These are phyloP conservation scores for Brassica hybrid DNA, from an alignment of 441 rosid species.

Conservation along the genomic window DNA sequence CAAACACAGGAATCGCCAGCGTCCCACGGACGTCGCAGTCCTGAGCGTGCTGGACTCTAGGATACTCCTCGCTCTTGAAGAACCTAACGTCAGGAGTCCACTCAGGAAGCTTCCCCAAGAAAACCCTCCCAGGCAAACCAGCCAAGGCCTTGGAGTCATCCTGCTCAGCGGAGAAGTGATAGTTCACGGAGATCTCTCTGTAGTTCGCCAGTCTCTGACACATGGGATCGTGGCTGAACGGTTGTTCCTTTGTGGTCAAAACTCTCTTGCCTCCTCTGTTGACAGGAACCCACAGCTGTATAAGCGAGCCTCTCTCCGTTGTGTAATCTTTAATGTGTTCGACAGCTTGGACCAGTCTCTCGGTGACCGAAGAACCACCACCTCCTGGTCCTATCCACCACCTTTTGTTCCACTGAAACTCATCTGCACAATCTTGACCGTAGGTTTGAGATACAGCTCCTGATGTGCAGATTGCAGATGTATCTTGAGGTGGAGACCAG, in stretches of 20 bases:
- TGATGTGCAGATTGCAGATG: conserved; percentile 19
- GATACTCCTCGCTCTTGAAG: conserved; percentile 85
- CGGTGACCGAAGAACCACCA: conserved; percentile 62
- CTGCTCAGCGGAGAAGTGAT: conserved; percentile 74
- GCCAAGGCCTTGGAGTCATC: conserved; percentile 64
- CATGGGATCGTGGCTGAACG: conserved; percentile 61
- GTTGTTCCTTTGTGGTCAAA: conserved; percentile 72
- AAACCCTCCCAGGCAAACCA: conserved; percentile 91
- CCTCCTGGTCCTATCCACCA: conserved; percentile 82
- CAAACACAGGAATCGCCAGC: conserved; percentile 90
- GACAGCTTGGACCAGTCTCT: conserved; percentile 73
- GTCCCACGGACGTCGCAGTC: conserved; percentile 79
- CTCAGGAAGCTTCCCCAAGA: conserved; percentile 84
- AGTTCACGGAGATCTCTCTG: conserved; percentile 73
- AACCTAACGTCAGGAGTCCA: conserved; percentile 97
- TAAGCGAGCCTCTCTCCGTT: conserved; percentile 68
- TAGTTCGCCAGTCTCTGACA: conserved; percentile 75
- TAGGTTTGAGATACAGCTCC: conserved; percentile 40
- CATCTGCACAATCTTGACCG: conserved; percentile 47
- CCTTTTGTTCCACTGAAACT: conserved; percentile 47
- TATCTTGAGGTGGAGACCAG: conserved; percentile 49
- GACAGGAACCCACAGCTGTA: conserved; percentile 92
- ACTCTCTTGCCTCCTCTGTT: conserved; percentile 68
- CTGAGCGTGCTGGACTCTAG: conserved; percentile 72
- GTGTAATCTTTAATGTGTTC: conserved; percentile 60